Base-by-base conservation (phyloP, 1,139 yeast genomes). In the Blastobotrys petasosporus region DNA sequence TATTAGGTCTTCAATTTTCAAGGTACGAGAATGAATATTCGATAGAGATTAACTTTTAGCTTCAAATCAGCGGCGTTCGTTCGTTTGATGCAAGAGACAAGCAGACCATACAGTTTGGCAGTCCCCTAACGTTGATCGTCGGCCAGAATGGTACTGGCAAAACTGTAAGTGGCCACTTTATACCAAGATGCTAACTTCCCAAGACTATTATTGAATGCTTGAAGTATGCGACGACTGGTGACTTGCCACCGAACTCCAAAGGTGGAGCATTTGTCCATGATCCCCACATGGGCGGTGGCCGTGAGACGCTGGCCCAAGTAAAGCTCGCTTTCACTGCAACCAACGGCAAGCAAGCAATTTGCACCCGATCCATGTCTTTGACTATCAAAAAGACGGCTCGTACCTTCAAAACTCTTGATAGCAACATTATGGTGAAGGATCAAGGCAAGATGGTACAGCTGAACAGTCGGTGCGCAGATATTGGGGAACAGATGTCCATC, bases 91-190 rank as follows among this genome's bases (percentile, higher is more conserved):
- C 87, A 13, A 81, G 82, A 52, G 78, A 80, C 41, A 75, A 86
- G 28, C 97, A 92, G 59, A 83, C 90, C 1, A 87, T 94, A 51
- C 87, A 85, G 60, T 94, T 94, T 65, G 92, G 92, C 9, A 78
- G 79, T 40, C 99, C 99, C 0, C 67, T 94, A 58, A 94, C 98
- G 0, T 71, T 94, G 46, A 92, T 94, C 49, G 95, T 94, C 42
- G 99, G 99, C 0, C 87, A 85, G 50, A 94, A 94, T 67, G 99
- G 98, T 36, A 84, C 96, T 34, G 99, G 99, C n/a, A 94, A 94
- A 63, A 94, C 99, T 0, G 70, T 65, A 51, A 31, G 68, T 53
- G 9, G 4, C 3, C 17, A n/a, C 4, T 12, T 15, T 12, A 13
- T 4, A 31, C 13, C 10, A 12, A 12, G 4, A 31, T 4, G 13